phyloP scores from a whole-genome alignment of 2,329 filamentous ascomycete species.

The Fusarium sp. region DNA sequence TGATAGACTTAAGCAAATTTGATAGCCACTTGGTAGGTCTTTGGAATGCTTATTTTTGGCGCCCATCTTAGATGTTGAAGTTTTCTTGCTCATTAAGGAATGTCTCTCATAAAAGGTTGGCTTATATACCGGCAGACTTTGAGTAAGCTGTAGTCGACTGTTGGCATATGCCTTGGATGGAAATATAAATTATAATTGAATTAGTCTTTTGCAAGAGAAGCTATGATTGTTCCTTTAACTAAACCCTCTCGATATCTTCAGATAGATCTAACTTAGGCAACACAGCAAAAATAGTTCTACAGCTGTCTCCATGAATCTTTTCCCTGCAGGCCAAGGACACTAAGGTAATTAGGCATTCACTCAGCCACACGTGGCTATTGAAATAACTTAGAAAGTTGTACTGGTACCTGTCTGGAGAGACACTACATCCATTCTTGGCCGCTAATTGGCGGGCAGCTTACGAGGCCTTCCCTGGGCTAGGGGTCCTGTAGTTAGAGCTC shows the following conservation, averaged over 20 bases:
- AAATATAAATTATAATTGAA: neutral
- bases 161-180: neutral
- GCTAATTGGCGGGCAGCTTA: conserved; percentile 12
- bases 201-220: neutral
- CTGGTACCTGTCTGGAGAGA: conserved; percentile 3
- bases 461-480: conserved; percentile 8
- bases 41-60: neutral
- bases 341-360: neutral
- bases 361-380: conserved; percentile 18
- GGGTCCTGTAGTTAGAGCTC: conserved; percentile 20
- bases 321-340: neutral
- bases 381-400: neutral
- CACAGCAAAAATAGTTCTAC: neutral
- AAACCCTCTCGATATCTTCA: neutral
- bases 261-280: neutral
- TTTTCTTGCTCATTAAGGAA: neutral
- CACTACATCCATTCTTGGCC: neutral
- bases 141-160: neutral
- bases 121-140: neutral
- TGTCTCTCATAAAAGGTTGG: conserved; percentile 4
- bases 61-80: neutral
- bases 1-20: neutral
- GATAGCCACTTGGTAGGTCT: neutral
- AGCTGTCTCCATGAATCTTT: neutral
- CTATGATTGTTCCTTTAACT: neutral